Conservation (phyloP, 306 rosid genomes). For the Alnus rubra region DNA sequence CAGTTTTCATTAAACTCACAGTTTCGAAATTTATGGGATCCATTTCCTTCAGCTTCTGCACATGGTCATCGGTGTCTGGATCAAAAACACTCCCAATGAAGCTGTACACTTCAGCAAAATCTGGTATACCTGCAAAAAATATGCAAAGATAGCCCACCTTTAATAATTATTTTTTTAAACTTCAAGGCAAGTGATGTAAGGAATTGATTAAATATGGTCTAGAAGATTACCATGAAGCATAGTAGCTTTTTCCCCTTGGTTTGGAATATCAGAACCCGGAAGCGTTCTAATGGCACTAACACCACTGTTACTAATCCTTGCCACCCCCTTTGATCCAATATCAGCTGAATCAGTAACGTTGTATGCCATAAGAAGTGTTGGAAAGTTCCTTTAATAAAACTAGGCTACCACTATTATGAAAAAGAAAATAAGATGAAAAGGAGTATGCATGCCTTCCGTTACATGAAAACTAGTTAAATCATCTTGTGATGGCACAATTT, state of each 20-base stretch:
- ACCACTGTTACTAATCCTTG: conserved; percentile 42
- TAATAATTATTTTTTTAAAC: neutral
- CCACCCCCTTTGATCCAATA: conserved; percentile 64
- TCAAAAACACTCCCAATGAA: conserved; percentile 93
- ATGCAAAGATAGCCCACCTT: conserved; percentile 15
- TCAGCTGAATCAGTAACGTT: conserved; percentile 77
- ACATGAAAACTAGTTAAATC: conserved; percentile 50
- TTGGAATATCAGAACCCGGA: conserved; percentile 45
- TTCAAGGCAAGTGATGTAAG: conserved; percentile 10
- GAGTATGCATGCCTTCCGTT: conserved; percentile 58
- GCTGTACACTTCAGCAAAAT: conserved; percentile 85
- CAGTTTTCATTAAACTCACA: conserved; percentile 52
- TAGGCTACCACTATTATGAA: conserved; percentile 7
- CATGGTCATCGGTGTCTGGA: conserved; percentile 73
- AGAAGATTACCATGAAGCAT: conserved; percentile 58
- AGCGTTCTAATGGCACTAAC: conserved; percentile 49
- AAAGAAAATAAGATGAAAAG: conserved; percentile 16
- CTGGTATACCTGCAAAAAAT: conserved; percentile 66
- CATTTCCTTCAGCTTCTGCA: conserved; percentile 89
- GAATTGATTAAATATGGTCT: neutral
- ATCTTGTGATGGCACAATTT: conserved; percentile 44
- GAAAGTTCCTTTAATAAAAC: conserved; percentile 43
- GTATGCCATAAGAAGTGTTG: conserved; percentile 44
- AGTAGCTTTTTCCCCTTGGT: conserved; percentile 57
- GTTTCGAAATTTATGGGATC: conserved; percentile 94